Base-by-base conservation (phyloP, 441 rosid genomes). In the Adansonia grandidieri region DNA sequence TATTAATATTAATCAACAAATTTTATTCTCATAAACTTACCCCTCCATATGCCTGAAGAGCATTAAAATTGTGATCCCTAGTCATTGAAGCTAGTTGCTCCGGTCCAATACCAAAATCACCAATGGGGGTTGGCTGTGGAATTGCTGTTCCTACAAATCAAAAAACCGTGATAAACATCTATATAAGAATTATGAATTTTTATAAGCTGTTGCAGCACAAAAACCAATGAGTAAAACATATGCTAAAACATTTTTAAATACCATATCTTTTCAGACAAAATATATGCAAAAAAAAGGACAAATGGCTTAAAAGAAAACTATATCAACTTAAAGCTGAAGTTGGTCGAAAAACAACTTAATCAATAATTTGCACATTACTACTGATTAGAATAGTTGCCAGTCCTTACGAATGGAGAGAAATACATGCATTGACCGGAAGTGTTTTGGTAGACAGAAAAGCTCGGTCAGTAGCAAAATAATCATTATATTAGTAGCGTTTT, bases 11-110 rank as follows among this genome's bases (percentile, higher is more conserved):
- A 74, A 76, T 81, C 47, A 79, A 77, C 47, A 58, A 73, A 47
- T 28, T 71, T 54, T 19, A 63, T 48, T 67, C 57, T 77, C 47
- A 76, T 76, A 74, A 68, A 28, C 32, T 28, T 28, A 84, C 99
- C 93, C 98, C 94, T 66, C 99, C 99, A 84, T 83, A 77, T 78
- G 75, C 88, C 84, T 82, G 88, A 68, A 96, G 82, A 81, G 88
- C 80, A 84, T 73, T 57, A 82, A 85, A 15, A 78, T 89, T 86
- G 77, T 81, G 95, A 86, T 96, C 99, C 82, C 95, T 93, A 71
- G 98, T 87, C 82, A 96, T 84, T n/a, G 89, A 70, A 47, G 87
- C 83, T 80, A 96, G 94, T 75, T 89, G 88, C 53, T 90, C 97
- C 64, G 83, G 97, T 71, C 82, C 86, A 78, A 96, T 83, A 71